Evolutionary conservation across 2,329 filamentous ascomycete genomes (phyloP), one percentile per base, ranked within the genome.

Genomic region (Chrysoporthe deuterocubensis): DNA sequence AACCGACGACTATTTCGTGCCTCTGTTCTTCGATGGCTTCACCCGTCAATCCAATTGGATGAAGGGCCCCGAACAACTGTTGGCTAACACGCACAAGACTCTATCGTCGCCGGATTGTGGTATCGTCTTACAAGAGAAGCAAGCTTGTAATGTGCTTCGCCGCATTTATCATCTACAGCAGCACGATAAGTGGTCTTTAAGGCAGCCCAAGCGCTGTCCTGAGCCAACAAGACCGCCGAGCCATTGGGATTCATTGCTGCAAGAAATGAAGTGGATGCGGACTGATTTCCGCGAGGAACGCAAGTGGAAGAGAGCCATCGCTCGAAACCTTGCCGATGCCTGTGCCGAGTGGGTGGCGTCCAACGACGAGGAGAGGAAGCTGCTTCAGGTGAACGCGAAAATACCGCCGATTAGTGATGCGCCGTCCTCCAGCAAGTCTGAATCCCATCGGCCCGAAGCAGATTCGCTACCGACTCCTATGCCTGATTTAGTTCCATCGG

Each of bases 241-340:
- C 1, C 95, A 98, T 73, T 92, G 90, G 87, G 96, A 99, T 79
- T 86, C 95, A 64, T 78, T 98, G 66, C 82, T 99, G 43, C 87
- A 94, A 72, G 94, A 99, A 81, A 93, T 95, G 87, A 97, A 94
- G 78, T 98, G 95, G 95, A 96, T 99, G 93, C 89, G 94, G 62
- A 97, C 94, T 1, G 96, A 99, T 78, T 98, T 97, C 75, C 87
- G 92, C 63, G 93, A 97, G 78, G 96, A 98, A 78, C 85, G 93
- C 52, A 97, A 97, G 77, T 97, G 94, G 94, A 98, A 97, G 80
- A 89, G 89, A 75, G 87, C 91, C 2, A 87, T 91, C 46, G 94
- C 94, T 5, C 90, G 90, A 68, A 93, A 90, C 67, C 83, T 97
- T 69, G 96, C 94, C 1, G 84, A 90, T 74, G 92, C 91, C 74